A percentile compares a stretch with the other conserved stretches of the same genome.
phyloP scores from a whole-genome alignment of 768 basidiomycete genomes.

The Leccinum incarnatum region DNA sequence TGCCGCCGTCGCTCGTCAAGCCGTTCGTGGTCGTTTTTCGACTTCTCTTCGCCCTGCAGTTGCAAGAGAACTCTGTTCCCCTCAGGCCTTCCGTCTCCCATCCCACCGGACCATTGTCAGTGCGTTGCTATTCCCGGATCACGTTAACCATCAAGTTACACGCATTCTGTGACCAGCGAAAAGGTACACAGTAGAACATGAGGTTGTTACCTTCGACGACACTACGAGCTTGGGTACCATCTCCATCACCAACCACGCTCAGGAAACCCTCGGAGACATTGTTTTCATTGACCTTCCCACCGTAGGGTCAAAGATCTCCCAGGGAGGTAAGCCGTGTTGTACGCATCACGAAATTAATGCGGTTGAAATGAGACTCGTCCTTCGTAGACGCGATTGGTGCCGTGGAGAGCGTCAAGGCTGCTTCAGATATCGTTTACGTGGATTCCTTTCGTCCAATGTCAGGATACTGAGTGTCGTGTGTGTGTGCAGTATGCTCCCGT shows the following conservation, averaged over 20 bases:
- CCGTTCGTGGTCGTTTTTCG: constrained; percentile 12
- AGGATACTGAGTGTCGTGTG: constrained; percentile 6
- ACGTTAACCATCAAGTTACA: neutral
- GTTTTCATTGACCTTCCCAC: constrained; percentile 92
- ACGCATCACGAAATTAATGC: neutral
- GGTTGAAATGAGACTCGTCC: constrained; percentile 1
- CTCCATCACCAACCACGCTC: constrained; percentile 89
- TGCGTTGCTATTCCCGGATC: constrained; percentile 10
- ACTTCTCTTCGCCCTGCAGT: constrained; percentile 3
- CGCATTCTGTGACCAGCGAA: constrained; percentile 1
- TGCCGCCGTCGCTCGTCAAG: constrained; percentile 7
- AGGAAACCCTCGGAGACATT: constrained; percentile 89
- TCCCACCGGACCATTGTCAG: constrained; percentile 25
- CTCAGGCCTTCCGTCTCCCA: constrained; percentile 3
- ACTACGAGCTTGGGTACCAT: constrained; percentile 73
- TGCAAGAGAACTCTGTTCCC: neutral
- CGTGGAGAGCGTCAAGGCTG: constrained; percentile 95
- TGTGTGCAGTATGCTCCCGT: constrained; percentile 80
- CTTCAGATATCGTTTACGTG: constrained; percentile 81
- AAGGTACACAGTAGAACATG: constrained; percentile 60
- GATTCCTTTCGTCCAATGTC: neutral
- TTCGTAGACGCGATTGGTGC: constrained; percentile 77
- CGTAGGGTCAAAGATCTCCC: constrained; percentile 55
- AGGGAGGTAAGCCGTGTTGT: constrained; percentile 63
- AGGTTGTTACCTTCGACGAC: constrained; percentile 79